Base-by-base conservation (phyloP, 2,329 filamentous ascomycete genomes). In the Fulvia fulva region DNA sequence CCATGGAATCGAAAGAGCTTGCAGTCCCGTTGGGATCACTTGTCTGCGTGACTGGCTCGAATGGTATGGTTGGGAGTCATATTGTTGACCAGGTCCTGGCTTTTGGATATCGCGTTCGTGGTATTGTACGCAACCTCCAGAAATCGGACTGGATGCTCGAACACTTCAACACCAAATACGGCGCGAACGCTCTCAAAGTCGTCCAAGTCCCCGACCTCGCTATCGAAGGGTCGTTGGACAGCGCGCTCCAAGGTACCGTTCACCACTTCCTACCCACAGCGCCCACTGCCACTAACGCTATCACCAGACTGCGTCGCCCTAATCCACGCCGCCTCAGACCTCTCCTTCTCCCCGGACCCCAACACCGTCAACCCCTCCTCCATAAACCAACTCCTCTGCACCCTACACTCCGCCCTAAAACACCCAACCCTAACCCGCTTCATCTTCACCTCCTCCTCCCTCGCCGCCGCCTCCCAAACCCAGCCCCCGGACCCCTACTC, bases 391-490 rank as follows among this genome's bases (percentile, higher is more conserved):
- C 14, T 41, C 14, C 37, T 41, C 37, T n/a, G 16, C 37, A 8
- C 37, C 16, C 16, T 41, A 0, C 63, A 72, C 2, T 71, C 78
- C 1, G 74, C 75, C 0, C 62, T 70, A 0, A 73, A 71, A 25
- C 70, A 74, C 11, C 66, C 74, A 0, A 71, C 67, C 0, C 62
- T 80, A 14, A 75, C 74, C 47, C 67, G 76, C 9, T 71, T 78
- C 30, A 74, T 78, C 5, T 72, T 70, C 52, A 78, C 76, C 1
- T 77, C 74, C 43, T 75, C 63, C 23, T 71, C 73, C 2, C 63
- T 68, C 32, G 73, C 76, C 7, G 65, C 65, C 34, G 55, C 63
- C 0, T 68, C 67, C 1, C 64, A 68, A 57, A 12, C 65, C 69
- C 1, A 64, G 73, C 37, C 37, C 37, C 1, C 16, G 25, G 64